phyloP scores from a whole-genome alignment of 768 basidiomycete genomes.

The Lepiota subincarnata region DNA sequence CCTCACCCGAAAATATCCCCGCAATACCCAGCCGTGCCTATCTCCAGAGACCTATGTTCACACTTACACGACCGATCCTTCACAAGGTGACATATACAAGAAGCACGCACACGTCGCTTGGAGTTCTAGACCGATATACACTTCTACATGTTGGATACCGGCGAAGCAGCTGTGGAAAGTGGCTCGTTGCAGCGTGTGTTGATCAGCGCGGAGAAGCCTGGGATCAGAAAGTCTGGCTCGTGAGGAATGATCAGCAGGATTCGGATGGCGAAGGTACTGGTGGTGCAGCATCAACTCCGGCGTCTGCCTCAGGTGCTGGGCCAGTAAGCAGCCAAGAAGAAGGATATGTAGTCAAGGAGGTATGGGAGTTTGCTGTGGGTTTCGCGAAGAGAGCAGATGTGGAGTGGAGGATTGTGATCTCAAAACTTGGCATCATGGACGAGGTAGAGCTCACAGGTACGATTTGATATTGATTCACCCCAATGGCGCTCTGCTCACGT shows the following conservation, averaged over 20 bases:
- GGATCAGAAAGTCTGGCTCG: slow-evolving; percentile 63
- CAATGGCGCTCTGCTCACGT: slow-evolving; percentile 1
- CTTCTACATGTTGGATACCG: slow-evolving; percentile 77
- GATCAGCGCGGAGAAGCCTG: slow-evolving; percentile 79
- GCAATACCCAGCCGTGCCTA: slow-evolving; percentile 7
- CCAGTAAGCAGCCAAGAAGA: slow-evolving; percentile 27
- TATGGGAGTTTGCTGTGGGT: slow-evolving; percentile 68
- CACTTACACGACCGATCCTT: slow-evolving; percentile 47
- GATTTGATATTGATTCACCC: slow-evolving; percentile 19
- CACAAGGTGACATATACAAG: slow-evolving; percentile 35
- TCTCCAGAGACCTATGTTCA: slow-evolving; percentile 64
- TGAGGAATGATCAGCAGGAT: slow-evolving; percentile 33
- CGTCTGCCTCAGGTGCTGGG: background rate
- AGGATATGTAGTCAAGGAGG: slow-evolving; percentile 47
- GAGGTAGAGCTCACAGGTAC: slow-evolving; percentile 62
- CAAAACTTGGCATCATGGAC: slow-evolving; percentile 61
- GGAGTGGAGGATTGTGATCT: slow-evolving; percentile 77
- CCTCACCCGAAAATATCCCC: slow-evolving; percentile 29
- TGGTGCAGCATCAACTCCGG: slow-evolving; percentile 4
- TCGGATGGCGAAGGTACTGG: slow-evolving; percentile 27
- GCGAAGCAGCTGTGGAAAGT: slow-evolving; percentile 62
- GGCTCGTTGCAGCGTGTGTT: slow-evolving; percentile 70
- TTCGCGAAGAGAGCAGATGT: slow-evolving; percentile 63
- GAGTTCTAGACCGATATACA: slow-evolving; percentile 42
- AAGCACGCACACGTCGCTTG: slow-evolving; percentile 33